These are phyloP conservation scores for Ophiostoma ips DNA, from an alignment of 2,329 filamentous ascomycete species.

Conservation along the genomic window DNA sequence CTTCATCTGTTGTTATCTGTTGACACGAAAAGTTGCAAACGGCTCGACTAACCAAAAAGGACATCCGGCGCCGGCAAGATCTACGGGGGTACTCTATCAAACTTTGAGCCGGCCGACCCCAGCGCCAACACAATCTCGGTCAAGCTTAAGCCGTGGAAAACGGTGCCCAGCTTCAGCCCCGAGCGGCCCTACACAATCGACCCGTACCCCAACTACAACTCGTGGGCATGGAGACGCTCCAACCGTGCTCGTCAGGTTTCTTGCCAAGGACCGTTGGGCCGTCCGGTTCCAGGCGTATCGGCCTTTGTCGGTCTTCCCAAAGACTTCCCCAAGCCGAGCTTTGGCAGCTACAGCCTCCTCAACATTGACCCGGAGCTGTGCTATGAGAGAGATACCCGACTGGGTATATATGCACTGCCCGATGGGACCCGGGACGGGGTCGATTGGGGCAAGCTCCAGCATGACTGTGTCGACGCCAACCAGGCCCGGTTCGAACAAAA, in stretches of 20 bases:
- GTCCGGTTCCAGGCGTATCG: constrained; percentile 45
- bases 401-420: constrained; percentile 49
- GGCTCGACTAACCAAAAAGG: background rate
- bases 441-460: constrained; percentile 58
- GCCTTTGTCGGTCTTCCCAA: constrained; percentile 48
- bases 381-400: constrained; percentile 54
- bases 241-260: constrained; percentile 42
- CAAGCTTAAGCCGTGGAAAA: constrained; percentile 17
- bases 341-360: constrained; percentile 49
- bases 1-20: too few species aligned
- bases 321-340: constrained; percentile 43
- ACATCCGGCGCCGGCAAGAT: constrained; percentile 33
- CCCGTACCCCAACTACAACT: constrained; percentile 60
- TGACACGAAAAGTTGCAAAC: too few species aligned
- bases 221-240: constrained; percentile 40
- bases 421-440: constrained; percentile 48
- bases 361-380: constrained; percentile 50
- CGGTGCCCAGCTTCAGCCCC: constrained; percentile 24
- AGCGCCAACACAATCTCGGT: constrained; percentile 17
- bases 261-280: constrained; percentile 51
- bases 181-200: constrained; percentile 45
- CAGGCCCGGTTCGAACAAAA: constrained; percentile 43
- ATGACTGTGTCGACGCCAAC: constrained; percentile 52
- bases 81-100: constrained; percentile 42
- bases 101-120: constrained; percentile 27